These are phyloP conservation scores for Marchantia polymorpha DNA, from an alignment of 225 moss, liverwort and hornwort species.

Conservation along the genomic window DNA sequence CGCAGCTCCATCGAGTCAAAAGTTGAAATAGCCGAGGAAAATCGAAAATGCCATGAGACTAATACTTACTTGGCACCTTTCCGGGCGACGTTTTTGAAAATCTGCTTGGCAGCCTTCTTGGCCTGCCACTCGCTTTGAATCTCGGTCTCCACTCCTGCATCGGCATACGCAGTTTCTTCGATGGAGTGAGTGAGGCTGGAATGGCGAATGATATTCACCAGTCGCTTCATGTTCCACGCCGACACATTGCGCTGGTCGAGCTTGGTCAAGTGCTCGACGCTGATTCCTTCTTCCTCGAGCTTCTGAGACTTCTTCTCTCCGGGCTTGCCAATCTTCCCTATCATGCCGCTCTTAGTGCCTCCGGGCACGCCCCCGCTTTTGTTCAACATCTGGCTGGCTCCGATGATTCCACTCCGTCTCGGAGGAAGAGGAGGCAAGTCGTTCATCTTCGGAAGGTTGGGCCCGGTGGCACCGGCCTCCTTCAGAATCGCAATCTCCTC, in stretches of 20 bases:
- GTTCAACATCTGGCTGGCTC: conserved; percentile 13
- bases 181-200: conserved; percentile 79
- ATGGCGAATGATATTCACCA: conserved; percentile 61
- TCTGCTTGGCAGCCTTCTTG: conserved; percentile 78
- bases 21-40: not conserved
- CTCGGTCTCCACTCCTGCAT: conserved; percentile 63
- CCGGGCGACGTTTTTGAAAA: conserved; percentile 79
- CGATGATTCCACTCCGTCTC: conserved; percentile 34
- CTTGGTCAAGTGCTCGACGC: conserved; percentile 56
- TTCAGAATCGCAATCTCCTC: conserved; percentile 71
- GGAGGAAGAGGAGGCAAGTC: conserved; percentile 28
- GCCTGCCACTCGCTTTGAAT: conserved; percentile 98
- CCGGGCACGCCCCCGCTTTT: conserved; percentile 10
- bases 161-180: conserved; percentile 42
- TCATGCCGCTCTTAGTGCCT: conserved; percentile 16
- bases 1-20: not conserved
- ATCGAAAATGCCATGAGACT: not conserved
- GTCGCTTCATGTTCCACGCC: conserved; percentile 97
- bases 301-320: conserved; percentile 18
- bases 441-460: conserved; percentile 48
- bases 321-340: conserved; percentile 3
- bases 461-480: conserved; percentile 70
- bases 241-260: conserved; percentile 78
- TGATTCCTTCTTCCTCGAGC: conserved; percentile 37
- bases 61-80: conserved; percentile 52